Percentiles rank a stretch among this genome's conserved stretches.
These are phyloP conservation scores for Erythrophleum fordii DNA, from an alignment of 306 rosid species.

Conservation along the genomic window DNA sequence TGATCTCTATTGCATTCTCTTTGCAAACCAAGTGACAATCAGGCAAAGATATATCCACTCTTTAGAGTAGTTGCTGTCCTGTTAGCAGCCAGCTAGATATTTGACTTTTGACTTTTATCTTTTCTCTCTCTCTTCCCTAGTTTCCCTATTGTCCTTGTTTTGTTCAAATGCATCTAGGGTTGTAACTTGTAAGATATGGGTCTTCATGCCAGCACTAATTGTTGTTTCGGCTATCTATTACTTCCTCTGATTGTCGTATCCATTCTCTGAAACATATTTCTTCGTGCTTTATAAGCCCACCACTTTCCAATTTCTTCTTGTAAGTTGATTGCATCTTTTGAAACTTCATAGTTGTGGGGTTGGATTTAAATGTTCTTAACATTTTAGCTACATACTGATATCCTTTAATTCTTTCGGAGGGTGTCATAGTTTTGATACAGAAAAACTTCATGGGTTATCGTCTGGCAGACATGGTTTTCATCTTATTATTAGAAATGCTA, in stretches of 20 bases:
- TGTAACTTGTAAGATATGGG: not conserved
- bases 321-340: not conserved
- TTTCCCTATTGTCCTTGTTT: not conserved
- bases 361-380: not conserved
- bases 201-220: not conserved
- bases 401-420: not conserved
- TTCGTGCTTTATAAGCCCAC: not conserved
- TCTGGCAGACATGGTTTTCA: slow-evolving; percentile 68
- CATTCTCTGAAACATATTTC: not conserved
- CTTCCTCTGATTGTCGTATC: not conserved
- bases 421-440: not conserved
- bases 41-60: too few species aligned
- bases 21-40: too few species aligned
- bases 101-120: not conserved
- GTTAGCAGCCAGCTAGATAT: not conserved
- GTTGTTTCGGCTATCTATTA: not conserved
- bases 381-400: not conserved
- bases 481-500: slow-evolving; percentile 55
- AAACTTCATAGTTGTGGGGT: not conserved
- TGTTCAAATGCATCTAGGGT: not conserved
- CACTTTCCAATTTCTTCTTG: not conserved
- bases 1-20: too few species aligned
- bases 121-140: not conserved
- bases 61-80: not conserved
- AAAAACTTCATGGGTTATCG: slow-evolving; percentile 50